Percentiles rank a stretch among this genome's conserved stretches.
These are phyloP conservation scores for Epicoccum sorghinum DNA, from an alignment of 2,329 filamentous ascomycete species.

Conservation along the genomic window DNA sequence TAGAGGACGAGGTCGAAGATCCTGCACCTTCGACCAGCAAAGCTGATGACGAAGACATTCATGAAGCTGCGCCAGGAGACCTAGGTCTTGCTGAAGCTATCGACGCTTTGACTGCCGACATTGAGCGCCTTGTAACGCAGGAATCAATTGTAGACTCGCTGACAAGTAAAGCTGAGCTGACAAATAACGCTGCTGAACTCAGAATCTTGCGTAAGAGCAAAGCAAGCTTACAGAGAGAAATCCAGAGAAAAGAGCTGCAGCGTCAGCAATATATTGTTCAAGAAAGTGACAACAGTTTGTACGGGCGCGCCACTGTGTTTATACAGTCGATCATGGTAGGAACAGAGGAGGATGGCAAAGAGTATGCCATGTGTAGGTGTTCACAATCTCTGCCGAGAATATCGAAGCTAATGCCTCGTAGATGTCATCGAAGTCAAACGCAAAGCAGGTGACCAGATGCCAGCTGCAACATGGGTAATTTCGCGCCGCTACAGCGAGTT, in stretches of 20 bases:
- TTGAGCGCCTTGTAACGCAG: slow-evolving; percentile 85
- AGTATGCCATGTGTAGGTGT: slow-evolving; percentile 79
- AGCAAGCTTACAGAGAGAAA: slow-evolving; percentile 88
- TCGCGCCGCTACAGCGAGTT: slow-evolving; percentile 97
- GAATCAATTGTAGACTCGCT: slow-evolving; percentile 90
- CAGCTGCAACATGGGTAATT: slow-evolving; percentile 91
- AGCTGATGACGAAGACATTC: slow-evolving; percentile 79
- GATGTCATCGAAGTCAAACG: slow-evolving; percentile 89
- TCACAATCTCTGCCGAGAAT: background rate
- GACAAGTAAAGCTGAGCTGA: slow-evolving; percentile 91
- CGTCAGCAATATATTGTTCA: slow-evolving; percentile 96
- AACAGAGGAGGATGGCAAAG: slow-evolving; percentile 87
- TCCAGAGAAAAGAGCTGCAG: slow-evolving; percentile 92
- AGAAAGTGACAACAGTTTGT: slow-evolving; percentile 96
- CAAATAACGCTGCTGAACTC: slow-evolving; percentile 93
- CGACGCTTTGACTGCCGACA: slow-evolving; percentile 82
- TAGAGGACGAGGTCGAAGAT: slow-evolving; percentile 85
- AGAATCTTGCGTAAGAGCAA: slow-evolving; percentile 93
- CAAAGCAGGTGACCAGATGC: slow-evolving; percentile 92
- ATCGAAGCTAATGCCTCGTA: slow-evolving; percentile 28
- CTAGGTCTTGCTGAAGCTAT: slow-evolving; percentile 93
- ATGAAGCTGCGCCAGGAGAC: slow-evolving; percentile 93
- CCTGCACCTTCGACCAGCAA: slow-evolving; percentile 62
- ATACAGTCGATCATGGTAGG: slow-evolving; percentile 95
- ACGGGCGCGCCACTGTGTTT: slow-evolving; percentile 84